Percentiles rank a stretch among this genome's conserved stretches.
These are phyloP conservation scores for Lenwebbia sp. DNA, from an alignment of 345 rosid genomes.

Conservation along the genomic window DNA sequence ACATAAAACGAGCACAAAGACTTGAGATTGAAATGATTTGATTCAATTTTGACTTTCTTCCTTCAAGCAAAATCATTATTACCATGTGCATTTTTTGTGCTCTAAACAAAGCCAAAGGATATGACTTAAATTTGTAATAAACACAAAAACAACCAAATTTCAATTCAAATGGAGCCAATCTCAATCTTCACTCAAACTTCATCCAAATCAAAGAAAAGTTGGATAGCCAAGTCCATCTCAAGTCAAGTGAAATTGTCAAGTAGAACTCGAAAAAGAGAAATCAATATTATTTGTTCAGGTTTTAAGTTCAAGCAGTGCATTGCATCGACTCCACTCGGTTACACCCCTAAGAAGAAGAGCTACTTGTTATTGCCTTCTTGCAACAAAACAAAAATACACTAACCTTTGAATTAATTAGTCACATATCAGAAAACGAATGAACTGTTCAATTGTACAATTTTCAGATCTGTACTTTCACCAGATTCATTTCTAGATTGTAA, in stretches of 20 bases:
- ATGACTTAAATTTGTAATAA: no score
- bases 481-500: background rate
- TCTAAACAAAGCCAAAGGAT: no score
- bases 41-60: background rate
- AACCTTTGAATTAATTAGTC: background rate
- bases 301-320: background rate
- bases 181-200: no score
- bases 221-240: no score
- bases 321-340: background rate
- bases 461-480: background rate
- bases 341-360: background rate
- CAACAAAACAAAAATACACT: background rate
- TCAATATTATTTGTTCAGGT: background rate
- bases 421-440: background rate
- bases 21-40: background rate
- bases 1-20: background rate
- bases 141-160: no score
- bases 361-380: background rate
- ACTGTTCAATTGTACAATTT: background rate
- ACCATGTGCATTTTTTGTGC: background rate
- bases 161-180: no score
- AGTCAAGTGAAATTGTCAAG: no score
- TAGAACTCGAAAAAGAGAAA: no score
- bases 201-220: no score
- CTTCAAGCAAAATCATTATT: background rate